Evolutionary conservation across 176 grass and related monocot genomes (phyloP).

Genomic region (Paspalum vaginatum): DNA sequence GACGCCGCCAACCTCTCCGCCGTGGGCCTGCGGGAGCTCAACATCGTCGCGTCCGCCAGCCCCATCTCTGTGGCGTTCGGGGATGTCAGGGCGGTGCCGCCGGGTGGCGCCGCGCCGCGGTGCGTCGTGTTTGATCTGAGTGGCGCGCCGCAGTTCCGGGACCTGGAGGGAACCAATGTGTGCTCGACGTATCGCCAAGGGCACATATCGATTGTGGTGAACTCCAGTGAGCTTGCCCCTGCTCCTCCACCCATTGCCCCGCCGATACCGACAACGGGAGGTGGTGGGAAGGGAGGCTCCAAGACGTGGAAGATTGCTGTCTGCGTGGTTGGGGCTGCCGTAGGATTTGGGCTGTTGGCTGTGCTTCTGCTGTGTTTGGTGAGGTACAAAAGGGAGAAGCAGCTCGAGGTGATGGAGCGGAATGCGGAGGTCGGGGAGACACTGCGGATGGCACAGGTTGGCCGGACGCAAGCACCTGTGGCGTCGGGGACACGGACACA

Average conservation of each 20-base stretch:
- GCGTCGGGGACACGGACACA: slow-evolving; percentile 62
- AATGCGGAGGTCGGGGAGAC: slow-evolving; percentile 65
- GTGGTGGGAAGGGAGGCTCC: slow-evolving; percentile 39
- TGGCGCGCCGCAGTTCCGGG: slow-evolving; percentile 60
- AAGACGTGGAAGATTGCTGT: slow-evolving; percentile 70
- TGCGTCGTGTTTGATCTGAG: slow-evolving; percentile 72
- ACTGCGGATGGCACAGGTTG: slow-evolving; percentile 67
- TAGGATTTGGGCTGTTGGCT: slow-evolving; percentile 55
- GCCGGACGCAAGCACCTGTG: slow-evolving; percentile 65
- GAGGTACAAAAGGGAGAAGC: slow-evolving; percentile 53
- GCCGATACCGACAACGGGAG: neutral
- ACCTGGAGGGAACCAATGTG: slow-evolving; percentile 50
- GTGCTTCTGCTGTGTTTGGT: slow-evolving; percentile 50
- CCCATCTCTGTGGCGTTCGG: slow-evolving; percentile 65
- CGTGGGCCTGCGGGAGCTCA: slow-evolving; percentile 50
- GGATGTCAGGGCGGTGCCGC: slow-evolving; percentile 32
- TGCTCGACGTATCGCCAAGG: slow-evolving; percentile 63
- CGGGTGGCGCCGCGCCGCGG: slow-evolving; percentile 20
- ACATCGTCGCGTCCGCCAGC: slow-evolving; percentile 39
- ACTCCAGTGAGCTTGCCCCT: slow-evolving; percentile 44
- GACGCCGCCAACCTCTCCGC: slow-evolving; percentile 73
- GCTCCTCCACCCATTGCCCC: slow-evolving; percentile 30
- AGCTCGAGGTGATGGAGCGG: slow-evolving; percentile 62
- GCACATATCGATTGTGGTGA: slow-evolving; percentile 82
- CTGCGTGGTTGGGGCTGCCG: slow-evolving; percentile 35